A percentile compares a stretch with the other conserved stretches of the same genome.
These are phyloP conservation scores for Peronospora tabacina DNA, from an alignment of 352 stramenopile species.

Conservation along the genomic window DNA sequence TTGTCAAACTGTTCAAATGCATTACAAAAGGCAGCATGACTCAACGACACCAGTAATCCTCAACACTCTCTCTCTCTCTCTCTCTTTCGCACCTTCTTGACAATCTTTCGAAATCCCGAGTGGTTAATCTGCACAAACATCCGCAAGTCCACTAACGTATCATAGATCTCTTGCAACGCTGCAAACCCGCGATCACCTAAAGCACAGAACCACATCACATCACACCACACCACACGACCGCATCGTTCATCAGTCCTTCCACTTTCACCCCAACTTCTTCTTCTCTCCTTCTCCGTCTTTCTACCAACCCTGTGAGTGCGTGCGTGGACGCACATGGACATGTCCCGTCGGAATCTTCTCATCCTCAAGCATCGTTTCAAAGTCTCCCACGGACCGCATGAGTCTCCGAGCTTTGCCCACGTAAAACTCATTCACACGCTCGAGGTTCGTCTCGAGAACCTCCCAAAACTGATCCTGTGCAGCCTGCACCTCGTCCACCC, in stretches of 20 bases:
- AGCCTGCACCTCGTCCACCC: conserved; percentile 53
- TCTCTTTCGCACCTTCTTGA: conserved; percentile 72
- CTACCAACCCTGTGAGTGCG: conserved; percentile 51
- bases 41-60: neutral
- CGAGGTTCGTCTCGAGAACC: conserved; percentile 69
- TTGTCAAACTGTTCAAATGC: conserved; percentile 80
- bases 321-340: conserved; percentile 56
- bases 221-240: too few species aligned
- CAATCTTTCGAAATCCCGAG: conserved; percentile 90
- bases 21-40: neutral
- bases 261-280: too few species aligned
- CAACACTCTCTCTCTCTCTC: neutral
- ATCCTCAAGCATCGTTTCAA: conserved; percentile 57
- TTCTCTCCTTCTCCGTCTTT: neutral
- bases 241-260: too few species aligned
- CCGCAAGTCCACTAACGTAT: conserved; percentile 84
- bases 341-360: conserved; percentile 69
- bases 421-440: conserved; percentile 84
- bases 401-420: conserved; percentile 59
- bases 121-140: conserved; percentile 89
- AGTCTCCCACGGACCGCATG: conserved; percentile 61
- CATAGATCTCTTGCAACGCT: conserved; percentile 84
- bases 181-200: conserved; percentile 64
- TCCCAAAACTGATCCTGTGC: conserved; percentile 82
- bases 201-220: neutral